A percentile compares a stretch with the other conserved stretches of the same genome.
These are phyloP conservation scores for Liriodendron chinense DNA, from an alignment of 164 flowering plant genomes.

Conservation along the genomic window DNA sequence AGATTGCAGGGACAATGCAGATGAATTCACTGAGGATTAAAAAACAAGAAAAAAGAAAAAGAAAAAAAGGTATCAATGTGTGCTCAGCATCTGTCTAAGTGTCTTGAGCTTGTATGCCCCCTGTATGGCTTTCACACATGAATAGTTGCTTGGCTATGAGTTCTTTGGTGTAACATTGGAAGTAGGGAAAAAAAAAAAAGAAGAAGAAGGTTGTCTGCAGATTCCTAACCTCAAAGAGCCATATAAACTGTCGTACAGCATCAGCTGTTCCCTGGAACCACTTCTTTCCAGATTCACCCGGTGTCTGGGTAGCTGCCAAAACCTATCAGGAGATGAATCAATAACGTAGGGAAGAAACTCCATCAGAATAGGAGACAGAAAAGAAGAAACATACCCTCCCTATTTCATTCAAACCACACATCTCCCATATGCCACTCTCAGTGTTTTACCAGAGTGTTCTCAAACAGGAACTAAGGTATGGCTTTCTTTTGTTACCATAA, in stretches of 20 bases:
- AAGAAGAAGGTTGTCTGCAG: neutral
- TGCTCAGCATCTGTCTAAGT: neutral
- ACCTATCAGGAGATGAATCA: slow-evolving; percentile 38
- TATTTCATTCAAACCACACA: neutral
- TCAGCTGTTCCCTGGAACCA: slow-evolving; percentile 37
- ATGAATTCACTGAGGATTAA: neutral
- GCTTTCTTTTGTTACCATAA: neutral
- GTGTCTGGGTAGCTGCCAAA: slow-evolving; percentile 90
- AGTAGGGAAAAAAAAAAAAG: neutral
- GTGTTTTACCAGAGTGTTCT: neutral
- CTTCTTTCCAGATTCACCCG: slow-evolving; percentile 81
- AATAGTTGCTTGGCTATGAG: too few species aligned
- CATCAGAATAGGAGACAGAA: neutral
- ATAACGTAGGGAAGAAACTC: neutral
- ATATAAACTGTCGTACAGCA: slow-evolving; percentile 40
- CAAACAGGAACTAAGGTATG: neutral
- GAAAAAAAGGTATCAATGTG: too few species aligned
- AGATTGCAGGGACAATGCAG: neutral
- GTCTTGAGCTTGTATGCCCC: neutral
- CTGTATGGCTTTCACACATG: too few species aligned
- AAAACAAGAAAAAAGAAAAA: slow-evolving; percentile 6
- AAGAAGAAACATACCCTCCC: neutral
- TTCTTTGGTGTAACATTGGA: neutral
- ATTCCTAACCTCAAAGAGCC: slow-evolving; percentile 71
- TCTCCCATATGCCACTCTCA: neutral